Conservation (phyloP, 2,329 filamentous ascomycete species). For the Ceratocystis destructans region DNA sequence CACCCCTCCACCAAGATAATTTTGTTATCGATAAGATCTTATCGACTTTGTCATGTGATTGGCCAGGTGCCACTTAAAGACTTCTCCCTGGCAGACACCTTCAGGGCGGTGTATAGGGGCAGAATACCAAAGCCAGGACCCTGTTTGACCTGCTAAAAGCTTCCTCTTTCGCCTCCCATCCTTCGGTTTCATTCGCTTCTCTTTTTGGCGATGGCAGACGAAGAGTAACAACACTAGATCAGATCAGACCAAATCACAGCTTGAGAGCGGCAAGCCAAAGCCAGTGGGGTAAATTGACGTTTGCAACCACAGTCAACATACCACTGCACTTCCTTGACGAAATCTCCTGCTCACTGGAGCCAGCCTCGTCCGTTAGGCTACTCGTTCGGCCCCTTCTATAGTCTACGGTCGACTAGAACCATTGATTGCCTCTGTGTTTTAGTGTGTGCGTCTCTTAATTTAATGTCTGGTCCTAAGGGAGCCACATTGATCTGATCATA, state of each 20-base stretch:
- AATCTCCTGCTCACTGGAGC: neutral
- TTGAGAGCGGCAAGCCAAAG: neutral
- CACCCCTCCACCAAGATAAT: neutral
- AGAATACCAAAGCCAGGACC: neutral
- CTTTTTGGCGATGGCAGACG: neutral
- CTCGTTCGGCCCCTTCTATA: neutral
- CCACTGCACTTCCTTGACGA: neutral
- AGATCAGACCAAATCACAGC: neutral
- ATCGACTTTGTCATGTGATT: neutral
- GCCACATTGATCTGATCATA: too few species aligned
- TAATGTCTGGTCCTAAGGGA: neutral
- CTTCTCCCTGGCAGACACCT: neutral
- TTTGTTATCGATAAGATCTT: neutral
- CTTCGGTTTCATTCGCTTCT: neutral
- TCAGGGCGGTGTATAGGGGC: slow-evolving; percentile 9
- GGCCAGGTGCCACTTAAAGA: slow-evolving; percentile 3
- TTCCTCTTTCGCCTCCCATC: neutral
- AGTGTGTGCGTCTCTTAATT: neutral
- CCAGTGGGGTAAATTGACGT: neutral
- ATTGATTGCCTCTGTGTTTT: neutral
- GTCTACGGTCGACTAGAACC: neutral
- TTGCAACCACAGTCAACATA: neutral
- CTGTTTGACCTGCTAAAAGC: neutral
- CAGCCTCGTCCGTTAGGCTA: neutral
- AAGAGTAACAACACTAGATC: neutral